phyloP scores from a whole-genome alignment of 2,329 filamentous ascomycete genomes.

The Fusarium mangiferae region DNA sequence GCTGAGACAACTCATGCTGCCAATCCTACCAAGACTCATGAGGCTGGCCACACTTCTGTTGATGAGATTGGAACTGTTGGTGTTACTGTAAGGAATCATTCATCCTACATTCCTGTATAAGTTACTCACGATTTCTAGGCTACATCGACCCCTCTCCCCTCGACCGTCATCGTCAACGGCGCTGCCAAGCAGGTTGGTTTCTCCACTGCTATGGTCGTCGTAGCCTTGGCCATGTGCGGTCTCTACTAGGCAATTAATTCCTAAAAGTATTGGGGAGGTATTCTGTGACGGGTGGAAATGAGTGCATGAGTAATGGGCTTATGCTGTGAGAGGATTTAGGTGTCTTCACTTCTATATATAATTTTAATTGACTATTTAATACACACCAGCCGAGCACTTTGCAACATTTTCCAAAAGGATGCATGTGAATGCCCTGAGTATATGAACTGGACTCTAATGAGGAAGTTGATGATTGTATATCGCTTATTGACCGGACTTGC shows the following conservation, averaged over 20 bases:
- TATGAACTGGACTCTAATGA: too few relatives aligned
- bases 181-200: constrained; percentile 23
- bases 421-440: too few relatives aligned
- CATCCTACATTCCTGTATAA: background rate
- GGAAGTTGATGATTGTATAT: too few relatives aligned
- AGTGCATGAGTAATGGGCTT: background rate
- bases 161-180: constrained; percentile 5
- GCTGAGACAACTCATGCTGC: background rate
- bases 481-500: too few relatives aligned
- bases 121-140: background rate
- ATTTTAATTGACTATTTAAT: background rate
- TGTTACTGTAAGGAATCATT: constrained; percentile 4
- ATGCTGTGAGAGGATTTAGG: background rate
- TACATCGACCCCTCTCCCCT: constrained; percentile 10
- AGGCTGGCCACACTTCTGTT: background rate
- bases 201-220: background rate
- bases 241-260: background rate
- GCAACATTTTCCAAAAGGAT: too few relatives aligned
- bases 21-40: background rate
- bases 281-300: accelerated
- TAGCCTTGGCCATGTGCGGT: background rate
- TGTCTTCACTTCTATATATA: background rate
- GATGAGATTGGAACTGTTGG: constrained; percentile 27
- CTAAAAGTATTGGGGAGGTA: accelerated
- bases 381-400: too few relatives aligned